Percentiles rank a stretch among this genome's conserved stretches.
phyloP scores from a whole-genome alignment of 805 yeast genomes.

The Barnettozyma sp. region DNA sequence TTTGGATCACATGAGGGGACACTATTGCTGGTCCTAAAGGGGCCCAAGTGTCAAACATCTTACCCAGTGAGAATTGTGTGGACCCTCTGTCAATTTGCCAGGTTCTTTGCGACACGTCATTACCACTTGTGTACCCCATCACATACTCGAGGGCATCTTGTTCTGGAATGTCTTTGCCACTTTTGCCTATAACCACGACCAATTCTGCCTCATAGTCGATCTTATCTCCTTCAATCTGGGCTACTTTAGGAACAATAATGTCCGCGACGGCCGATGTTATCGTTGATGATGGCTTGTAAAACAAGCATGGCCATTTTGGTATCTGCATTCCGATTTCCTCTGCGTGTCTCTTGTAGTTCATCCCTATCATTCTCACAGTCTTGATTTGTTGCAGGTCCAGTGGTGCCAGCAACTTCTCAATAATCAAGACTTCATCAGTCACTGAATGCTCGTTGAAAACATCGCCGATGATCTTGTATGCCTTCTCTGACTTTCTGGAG shows the following conservation, averaged over 20 bases:
- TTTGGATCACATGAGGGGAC: constrained; percentile 24
- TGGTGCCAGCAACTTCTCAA: constrained; percentile 35
- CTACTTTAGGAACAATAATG: constrained; percentile 36
- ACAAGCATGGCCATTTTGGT: constrained; percentile 42
- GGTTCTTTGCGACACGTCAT: constrained; percentile 46
- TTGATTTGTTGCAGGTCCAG: constrained; percentile 29
- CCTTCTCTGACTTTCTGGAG: constrained; percentile 33
- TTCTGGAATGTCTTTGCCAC: constrained; percentile 34
- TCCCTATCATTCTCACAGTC: constrained; percentile 42
- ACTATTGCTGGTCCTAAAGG: constrained; percentile 52
- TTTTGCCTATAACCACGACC: constrained; percentile 44
- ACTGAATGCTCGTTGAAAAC: constrained; percentile 31
- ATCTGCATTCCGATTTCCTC: constrained; percentile 33
- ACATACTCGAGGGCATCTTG: constrained; percentile 39
- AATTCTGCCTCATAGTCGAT: constrained; percentile 50
- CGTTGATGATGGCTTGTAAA: constrained; percentile 42
- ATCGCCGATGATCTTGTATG: constrained; percentile 40
- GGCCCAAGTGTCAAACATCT: constrained; percentile 48
- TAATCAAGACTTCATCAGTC: constrained; percentile 30
- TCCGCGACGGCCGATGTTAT: constrained; percentile 37
- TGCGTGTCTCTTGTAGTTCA: constrained; percentile 41
- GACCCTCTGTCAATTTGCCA: constrained; percentile 49
- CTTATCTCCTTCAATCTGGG: constrained; percentile 24
- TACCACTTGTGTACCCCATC: constrained; percentile 45
- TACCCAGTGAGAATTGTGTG: constrained; percentile 45